phyloP scores from a whole-genome alignment of 768 basidiomycete species.

The Infundibulicybe gibba region DNA sequence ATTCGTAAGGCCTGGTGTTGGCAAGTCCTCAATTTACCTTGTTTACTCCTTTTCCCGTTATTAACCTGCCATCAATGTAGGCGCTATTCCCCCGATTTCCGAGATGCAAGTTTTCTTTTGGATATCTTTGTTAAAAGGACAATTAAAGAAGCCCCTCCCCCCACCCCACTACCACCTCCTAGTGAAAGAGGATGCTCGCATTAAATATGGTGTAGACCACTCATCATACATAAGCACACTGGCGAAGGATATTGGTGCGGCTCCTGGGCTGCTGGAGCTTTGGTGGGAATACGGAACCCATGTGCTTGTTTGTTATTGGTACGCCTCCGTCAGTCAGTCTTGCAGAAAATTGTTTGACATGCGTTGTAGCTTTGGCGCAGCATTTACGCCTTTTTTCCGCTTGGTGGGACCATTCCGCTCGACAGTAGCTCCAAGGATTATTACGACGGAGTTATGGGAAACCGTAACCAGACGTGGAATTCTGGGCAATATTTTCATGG shows the following conservation, averaged over 20 bases:
- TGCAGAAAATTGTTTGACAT: neutral
- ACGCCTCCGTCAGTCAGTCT: conserved; percentile 9
- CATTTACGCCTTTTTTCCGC: conserved; percentile 57
- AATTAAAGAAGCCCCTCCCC: conserved; percentile 37
- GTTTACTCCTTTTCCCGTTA: conserved; percentile 2
- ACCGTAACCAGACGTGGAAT: conserved; percentile 52
- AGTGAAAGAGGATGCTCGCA: conserved; percentile 43
- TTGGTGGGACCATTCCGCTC: conserved; percentile 50
- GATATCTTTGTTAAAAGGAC: conserved; percentile 43
- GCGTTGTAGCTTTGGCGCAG: conserved; percentile 46
- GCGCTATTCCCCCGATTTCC: conserved; percentile 55
- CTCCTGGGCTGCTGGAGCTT: conserved; percentile 44
- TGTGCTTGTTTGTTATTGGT: conserved; percentile 53
- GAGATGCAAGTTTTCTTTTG: conserved; percentile 61
- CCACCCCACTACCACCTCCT: conserved; percentile 53
- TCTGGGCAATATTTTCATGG: conserved; percentile 56
- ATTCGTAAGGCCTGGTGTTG: conserved; percentile 55
- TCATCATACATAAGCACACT: conserved; percentile 53
- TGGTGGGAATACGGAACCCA: conserved; percentile 48
- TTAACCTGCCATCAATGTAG: conserved; percentile 19
- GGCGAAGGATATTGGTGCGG: conserved; percentile 53
- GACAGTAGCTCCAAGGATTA: conserved; percentile 32
- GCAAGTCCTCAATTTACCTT: conserved; percentile 21
- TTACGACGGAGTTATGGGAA: conserved; percentile 58
- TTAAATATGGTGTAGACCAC: conserved; percentile 61